Percentiles rank a stretch among this genome's conserved stretches.
Evolutionary conservation across 2,329 filamentous ascomycete genomes (phyloP).

Genomic region (Calonectria pseudoreteaudii): DNA sequence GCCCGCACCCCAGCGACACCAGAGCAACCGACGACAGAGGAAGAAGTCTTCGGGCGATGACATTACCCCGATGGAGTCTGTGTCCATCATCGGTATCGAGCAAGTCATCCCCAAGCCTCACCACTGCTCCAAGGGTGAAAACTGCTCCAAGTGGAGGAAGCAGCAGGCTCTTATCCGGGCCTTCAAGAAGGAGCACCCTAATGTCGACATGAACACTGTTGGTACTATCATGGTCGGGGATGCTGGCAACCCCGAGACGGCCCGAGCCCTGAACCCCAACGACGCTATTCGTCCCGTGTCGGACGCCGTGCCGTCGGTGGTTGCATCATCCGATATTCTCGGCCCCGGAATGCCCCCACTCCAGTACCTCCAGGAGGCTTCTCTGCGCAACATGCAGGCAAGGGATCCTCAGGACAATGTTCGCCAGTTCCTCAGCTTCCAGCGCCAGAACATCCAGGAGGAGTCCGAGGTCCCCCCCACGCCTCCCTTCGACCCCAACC

Average conservation of each 20-base stretch:
- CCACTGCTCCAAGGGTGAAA: constrained; percentile 86
- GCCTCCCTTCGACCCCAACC: constrained; percentile 75
- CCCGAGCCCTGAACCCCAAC: constrained; percentile 66
- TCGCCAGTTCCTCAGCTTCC: constrained; percentile 89
- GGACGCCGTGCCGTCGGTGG: constrained; percentile 82
- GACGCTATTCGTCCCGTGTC: constrained; percentile 75
- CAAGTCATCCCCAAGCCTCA: constrained; percentile 88
- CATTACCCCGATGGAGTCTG: constrained; percentile 83
- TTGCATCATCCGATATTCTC: constrained; percentile 91
- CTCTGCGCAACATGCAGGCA: constrained; percentile 75
- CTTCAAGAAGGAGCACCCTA: constrained; percentile 81
- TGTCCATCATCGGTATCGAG: constrained; percentile 93
- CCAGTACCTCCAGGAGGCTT: constrained; percentile 78
- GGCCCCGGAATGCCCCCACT: constrained; percentile 77
- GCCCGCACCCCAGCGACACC: constrained; percentile 49
- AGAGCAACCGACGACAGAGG: constrained; percentile 54
- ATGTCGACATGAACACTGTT: constrained; percentile 64
- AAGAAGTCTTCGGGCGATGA: constrained; percentile 65
- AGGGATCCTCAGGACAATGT: constrained; percentile 94
- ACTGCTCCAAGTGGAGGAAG: constrained; percentile 84
- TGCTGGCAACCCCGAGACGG: constrained; percentile 80
- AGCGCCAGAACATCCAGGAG: constrained; percentile 65
- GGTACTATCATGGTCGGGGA: constrained; percentile 84
- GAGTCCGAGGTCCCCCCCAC: constrained; percentile 72
- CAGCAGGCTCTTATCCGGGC: constrained; percentile 82